A percentile compares a stretch with the other conserved stretches of the same genome.
These are phyloP conservation scores for Spirogloea muscicola DNA, from an alignment of 139 green algal species.

Conservation along the genomic window DNA sequence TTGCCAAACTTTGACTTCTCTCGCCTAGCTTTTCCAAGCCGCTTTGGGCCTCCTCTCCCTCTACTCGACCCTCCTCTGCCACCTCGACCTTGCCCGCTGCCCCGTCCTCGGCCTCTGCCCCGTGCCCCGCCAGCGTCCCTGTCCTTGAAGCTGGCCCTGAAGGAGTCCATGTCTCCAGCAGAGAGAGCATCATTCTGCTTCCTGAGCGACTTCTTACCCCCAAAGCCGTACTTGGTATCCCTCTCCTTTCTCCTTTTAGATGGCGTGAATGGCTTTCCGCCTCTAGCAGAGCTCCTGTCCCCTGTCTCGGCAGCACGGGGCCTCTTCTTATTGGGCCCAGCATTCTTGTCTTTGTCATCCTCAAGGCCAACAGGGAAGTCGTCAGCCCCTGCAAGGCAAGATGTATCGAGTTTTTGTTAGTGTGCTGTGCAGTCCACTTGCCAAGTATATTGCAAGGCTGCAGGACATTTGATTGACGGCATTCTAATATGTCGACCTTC, in stretches of 20 bases:
- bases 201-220: slow-evolving; percentile 70
- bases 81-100: slow-evolving; percentile 12
- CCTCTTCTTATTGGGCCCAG: too few relatives aligned
- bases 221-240: slow-evolving; percentile 67
- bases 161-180: slow-evolving; percentile 67
- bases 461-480: too few relatives aligned
- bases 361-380: slow-evolving; percentile 31
- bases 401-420: too few relatives aligned
- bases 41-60: too few relatives aligned
- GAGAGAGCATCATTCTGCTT: slow-evolving; percentile 89
- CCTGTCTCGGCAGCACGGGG: too few relatives aligned
- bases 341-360: not conserved
- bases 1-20: too few relatives aligned
- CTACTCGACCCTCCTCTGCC: not conserved
- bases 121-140: not conserved
- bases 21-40: too few relatives aligned
- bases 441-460: too few relatives aligned
- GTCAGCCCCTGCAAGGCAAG: slow-evolving; percentile 7
- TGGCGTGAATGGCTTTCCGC: too few relatives aligned
- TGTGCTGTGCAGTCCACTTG: too few relatives aligned
- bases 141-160: slow-evolving; percentile 7
- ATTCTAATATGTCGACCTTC: too few relatives aligned
- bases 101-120: not conserved
- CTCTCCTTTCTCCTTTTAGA: slow-evolving; percentile 26
- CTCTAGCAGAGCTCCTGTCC: too few relatives aligned